These are phyloP conservation scores for Neofusicoccum sp. DNA, from an alignment of 2,329 filamentous ascomycete species.

Conservation along the genomic window DNA sequence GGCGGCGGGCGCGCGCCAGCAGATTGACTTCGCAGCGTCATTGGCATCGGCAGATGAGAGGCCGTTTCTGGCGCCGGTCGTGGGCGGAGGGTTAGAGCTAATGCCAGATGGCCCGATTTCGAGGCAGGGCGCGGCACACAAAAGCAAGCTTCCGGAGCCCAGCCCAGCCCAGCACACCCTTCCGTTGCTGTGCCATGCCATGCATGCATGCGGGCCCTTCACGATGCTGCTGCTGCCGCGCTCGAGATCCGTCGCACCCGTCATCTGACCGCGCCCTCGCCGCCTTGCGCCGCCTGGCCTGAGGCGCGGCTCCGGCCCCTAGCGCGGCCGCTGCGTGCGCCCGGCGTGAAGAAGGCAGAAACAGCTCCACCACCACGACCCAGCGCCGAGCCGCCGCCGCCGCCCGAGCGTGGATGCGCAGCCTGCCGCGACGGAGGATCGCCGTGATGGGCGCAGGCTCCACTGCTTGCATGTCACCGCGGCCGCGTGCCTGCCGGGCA, in stretches of 20 bases:
- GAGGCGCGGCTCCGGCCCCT: no score
- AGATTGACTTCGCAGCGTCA: slow-evolving; percentile 11
- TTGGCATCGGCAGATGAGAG: slow-evolving; percentile 11
- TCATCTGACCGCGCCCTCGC: slow-evolving; percentile 5
- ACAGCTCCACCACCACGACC: no score
- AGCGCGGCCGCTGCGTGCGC: no score
- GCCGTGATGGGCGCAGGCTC: not conserved
- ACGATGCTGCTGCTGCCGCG: slow-evolving; percentile 5
- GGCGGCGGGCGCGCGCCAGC: not conserved
- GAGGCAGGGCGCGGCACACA: slow-evolving; percentile 2
- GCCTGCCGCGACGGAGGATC: not conserved
- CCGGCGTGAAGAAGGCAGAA: no score
- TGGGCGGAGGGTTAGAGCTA: not conserved
- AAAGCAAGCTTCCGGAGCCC: slow-evolving; percentile 1
- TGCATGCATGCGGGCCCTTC: not conserved
- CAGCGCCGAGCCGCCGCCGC: not conserved
- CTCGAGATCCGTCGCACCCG: not conserved
- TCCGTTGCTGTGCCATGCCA: not conserved
- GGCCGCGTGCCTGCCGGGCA: not conserved
- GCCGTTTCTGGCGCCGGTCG: not conserved
- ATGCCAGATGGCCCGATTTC: slow-evolving; percentile 8
- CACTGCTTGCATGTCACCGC: slow-evolving; percentile 11
- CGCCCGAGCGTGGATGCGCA: not conserved
- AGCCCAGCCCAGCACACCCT: not conserved
- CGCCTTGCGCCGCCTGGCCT: not conserved